A percentile compares a stretch with the other conserved stretches of the same genome.
These are phyloP conservation scores for Leptographium radiaticola DNA, from an alignment of 2,329 filamentous ascomycete genomes.

Conservation along the genomic window DNA sequence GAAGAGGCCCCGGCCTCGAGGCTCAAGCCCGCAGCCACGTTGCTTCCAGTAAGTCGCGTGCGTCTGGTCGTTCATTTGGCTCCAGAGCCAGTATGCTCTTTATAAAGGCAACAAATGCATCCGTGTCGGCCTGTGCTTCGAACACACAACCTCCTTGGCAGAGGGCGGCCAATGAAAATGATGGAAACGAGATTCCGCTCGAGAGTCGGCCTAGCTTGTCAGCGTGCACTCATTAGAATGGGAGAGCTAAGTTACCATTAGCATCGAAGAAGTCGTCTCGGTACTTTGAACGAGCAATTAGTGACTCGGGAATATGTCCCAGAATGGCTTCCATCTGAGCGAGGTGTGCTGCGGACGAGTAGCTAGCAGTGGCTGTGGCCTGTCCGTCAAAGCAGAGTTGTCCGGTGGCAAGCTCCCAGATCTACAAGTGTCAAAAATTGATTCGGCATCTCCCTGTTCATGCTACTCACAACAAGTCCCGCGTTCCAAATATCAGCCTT, in stretches of 20 bases:
- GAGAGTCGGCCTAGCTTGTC: too few relatives aligned
- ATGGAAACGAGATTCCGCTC: too few relatives aligned
- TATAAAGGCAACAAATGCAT: too few relatives aligned
- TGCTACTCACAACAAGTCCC: not conserved
- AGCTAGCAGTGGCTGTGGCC: not conserved
- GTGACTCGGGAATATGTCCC: not conserved
- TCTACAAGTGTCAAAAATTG: not conserved
- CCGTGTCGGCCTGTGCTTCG: too few relatives aligned
- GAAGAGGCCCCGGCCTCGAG: too few relatives aligned
- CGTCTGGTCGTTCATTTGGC: too few relatives aligned
- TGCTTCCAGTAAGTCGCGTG: too few relatives aligned
- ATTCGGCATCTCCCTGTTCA: not conserved
- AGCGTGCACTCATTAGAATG: too few relatives aligned
- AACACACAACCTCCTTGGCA: too few relatives aligned
- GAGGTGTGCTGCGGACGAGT: conserved; percentile 1
- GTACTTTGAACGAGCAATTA: not conserved
- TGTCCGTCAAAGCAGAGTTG: conserved; percentile 3
- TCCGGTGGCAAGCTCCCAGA: conserved; percentile 1
- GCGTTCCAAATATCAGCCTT: conserved; percentile 4
- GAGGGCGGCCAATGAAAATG: too few relatives aligned
- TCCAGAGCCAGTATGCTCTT: too few relatives aligned
- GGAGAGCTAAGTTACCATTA: not conserved
- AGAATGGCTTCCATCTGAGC: conserved; percentile 2
- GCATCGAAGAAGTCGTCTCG: not conserved
- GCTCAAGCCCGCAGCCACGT: too few relatives aligned